Percentiles rank a stretch among this genome's conserved stretches.
Evolutionary conservation across 495 filamentous ascomycete genomes (phyloP).

Genomic region (Penicillium dipodomyicola): DNA sequence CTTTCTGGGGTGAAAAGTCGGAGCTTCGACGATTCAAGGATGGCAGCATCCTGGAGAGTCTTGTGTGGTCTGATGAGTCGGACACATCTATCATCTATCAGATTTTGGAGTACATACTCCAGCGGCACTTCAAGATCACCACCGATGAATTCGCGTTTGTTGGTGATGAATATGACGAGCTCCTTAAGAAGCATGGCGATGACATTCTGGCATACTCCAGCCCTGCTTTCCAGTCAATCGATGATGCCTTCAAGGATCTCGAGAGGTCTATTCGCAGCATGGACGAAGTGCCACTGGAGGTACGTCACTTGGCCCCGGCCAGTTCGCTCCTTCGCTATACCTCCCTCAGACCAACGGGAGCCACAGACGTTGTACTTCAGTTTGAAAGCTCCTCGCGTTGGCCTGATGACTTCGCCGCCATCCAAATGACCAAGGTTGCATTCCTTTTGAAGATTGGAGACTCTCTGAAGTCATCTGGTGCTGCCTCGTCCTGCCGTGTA

Average conservation of each 20-base stretch:
- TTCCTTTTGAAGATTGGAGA: slow-evolving; percentile 81
- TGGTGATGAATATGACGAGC: slow-evolving; percentile 58
- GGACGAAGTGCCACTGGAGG: slow-evolving; percentile 74
- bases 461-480: slow-evolving; percentile 57
- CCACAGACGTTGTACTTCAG: slow-evolving; percentile 72
- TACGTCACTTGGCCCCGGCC: slow-evolving; percentile 72
- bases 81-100: slow-evolving; percentile 68
- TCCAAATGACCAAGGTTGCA: slow-evolving; percentile 90
- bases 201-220: slow-evolving; percentile 37
- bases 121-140: slow-evolving; percentile 57
- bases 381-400: slow-evolving; percentile 93
- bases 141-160: slow-evolving; percentile 54
- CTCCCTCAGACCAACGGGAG: slow-evolving; percentile 49
- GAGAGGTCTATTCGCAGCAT: slow-evolving; percentile 71
- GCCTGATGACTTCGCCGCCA: slow-evolving; percentile 86
- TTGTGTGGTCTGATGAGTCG: slow-evolving; percentile 73
- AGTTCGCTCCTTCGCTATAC: slow-evolving; percentile 71
- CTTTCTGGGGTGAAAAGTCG: slow-evolving; percentile 55
- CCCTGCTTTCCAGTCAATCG: slow-evolving; percentile 54
- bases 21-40: slow-evolving; percentile 56
- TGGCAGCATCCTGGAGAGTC: slow-evolving; percentile 58
- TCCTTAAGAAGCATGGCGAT: slow-evolving; percentile 48
- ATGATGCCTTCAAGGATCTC: slow-evolving; percentile 64
- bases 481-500: slow-evolving; percentile 52
- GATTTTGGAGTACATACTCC: slow-evolving; percentile 71